These are phyloP conservation scores for Hypsizygus ulmarius DNA, from an alignment of 1,284 basidiomycete species.

Conservation along the genomic window DNA sequence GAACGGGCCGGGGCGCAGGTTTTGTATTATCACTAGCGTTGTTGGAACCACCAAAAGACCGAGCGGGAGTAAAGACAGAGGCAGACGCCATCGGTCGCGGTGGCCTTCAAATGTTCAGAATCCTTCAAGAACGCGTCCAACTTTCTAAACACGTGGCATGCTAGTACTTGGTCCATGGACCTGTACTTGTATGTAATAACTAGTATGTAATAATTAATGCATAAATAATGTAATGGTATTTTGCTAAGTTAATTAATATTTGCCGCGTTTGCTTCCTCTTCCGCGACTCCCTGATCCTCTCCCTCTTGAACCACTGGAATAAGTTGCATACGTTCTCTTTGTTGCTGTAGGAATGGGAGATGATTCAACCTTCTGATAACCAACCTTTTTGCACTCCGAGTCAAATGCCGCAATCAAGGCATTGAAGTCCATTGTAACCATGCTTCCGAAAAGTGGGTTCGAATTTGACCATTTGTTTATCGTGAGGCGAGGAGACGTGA, in stretches of 20 bases:
- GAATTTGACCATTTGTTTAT: slow-evolving; percentile 11
- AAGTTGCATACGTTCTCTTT: slow-evolving; percentile 9
- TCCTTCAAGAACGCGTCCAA: slow-evolving; percentile 15
- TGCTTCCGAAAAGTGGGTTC: slow-evolving; percentile 17
- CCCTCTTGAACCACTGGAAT: slow-evolving; percentile 2
- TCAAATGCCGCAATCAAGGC: slow-evolving; percentile 14
- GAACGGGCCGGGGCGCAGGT: slow-evolving; percentile 1
- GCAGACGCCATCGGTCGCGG: slow-evolving; percentile 27
- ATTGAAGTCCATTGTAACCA: slow-evolving; percentile 14
- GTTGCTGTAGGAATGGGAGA: background rate
- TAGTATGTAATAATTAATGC: background rate
- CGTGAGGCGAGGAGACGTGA: slow-evolving; percentile 16
- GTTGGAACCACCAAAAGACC: slow-evolving; percentile 15
- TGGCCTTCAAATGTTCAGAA: slow-evolving; percentile 2
- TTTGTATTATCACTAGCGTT: slow-evolving; percentile 3
- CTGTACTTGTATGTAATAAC: background rate
- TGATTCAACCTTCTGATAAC: slow-evolving; percentile 7
- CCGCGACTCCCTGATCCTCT: slow-evolving; percentile 2
- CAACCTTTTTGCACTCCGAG: slow-evolving; percentile 12
- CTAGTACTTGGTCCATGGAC: slow-evolving; percentile 1
- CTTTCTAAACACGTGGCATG: background rate
- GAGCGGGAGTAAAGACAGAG: slow-evolving; percentile 26
- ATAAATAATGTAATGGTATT: background rate
- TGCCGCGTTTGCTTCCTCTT: slow-evolving; percentile 6
- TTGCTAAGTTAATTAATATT: background rate